Evolutionary conservation across 1,139 yeast species (phyloP).

Genomic region (Eremothecium gossypii): DNA sequence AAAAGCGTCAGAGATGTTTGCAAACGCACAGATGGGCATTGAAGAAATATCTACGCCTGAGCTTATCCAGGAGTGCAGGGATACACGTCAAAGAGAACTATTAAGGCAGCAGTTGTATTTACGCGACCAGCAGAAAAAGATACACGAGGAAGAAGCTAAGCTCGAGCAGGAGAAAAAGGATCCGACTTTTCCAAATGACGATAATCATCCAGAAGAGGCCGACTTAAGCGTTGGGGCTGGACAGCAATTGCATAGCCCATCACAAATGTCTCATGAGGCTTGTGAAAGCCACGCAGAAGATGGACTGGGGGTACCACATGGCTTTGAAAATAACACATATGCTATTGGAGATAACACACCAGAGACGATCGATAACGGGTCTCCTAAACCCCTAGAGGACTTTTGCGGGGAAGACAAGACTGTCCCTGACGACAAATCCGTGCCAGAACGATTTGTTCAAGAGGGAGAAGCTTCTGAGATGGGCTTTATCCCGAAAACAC

Average conservation of each 20-base stretch:
- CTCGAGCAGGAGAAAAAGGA: conserved; percentile 4
- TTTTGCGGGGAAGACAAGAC: background rate
- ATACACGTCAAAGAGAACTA: conserved; percentile 60
- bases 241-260: conserved; percentile 22
- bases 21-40: conserved; percentile 90
- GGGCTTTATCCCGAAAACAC: background rate
- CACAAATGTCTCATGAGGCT: conserved; percentile 3
- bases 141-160: conserved; percentile 12
- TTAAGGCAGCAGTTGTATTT: conserved; percentile 40
- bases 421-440: background rate
- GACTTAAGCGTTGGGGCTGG: conserved; percentile 23
- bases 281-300: background rate
- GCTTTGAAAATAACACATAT: background rate
- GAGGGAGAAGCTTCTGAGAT: conserved; percentile 1
- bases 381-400: background rate
- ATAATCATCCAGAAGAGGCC: conserved; percentile 2
- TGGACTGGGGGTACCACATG: background rate
- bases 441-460: background rate
- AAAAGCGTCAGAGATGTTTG: conserved; percentile 91
- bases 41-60: conserved; percentile 79
- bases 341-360: background rate
- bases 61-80: conserved; percentile 67
- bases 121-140: conserved; percentile 30
- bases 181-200: background rate
- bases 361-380: background rate